phyloP scores from a whole-genome alignment of 768 basidiomycete species.

The Boletellus sp. region DNA sequence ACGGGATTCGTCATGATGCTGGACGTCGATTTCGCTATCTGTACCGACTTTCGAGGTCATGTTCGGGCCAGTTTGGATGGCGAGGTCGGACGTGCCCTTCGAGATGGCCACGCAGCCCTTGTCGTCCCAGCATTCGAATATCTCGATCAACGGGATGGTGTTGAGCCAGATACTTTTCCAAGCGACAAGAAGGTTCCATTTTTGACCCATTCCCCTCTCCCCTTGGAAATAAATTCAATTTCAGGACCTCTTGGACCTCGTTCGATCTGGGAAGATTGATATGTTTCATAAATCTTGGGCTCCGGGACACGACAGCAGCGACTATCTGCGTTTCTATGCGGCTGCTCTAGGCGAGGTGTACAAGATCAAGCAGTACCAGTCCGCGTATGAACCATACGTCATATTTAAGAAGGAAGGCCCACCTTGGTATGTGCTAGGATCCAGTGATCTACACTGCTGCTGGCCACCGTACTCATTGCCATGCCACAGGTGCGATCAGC shows the following conservation, averaged over 20 bases:
- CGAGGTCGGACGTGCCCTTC: slow-evolving; percentile 41
- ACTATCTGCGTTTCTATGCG: slow-evolving; percentile 66
- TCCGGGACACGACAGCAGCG: slow-evolving; percentile 77
- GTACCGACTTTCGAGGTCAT: slow-evolving; percentile 71
- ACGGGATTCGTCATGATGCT: slow-evolving; percentile 88
- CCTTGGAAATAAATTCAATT: not conserved
- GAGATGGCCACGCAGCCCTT: slow-evolving; percentile 61
- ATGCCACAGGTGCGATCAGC: slow-evolving; percentile 77
- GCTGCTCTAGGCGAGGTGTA: slow-evolving; percentile 67
- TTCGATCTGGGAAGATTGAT: slow-evolving; percentile 50
- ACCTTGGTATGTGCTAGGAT: slow-evolving; percentile 53
- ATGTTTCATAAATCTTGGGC: slow-evolving; percentile 81
- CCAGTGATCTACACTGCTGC: not conserved
- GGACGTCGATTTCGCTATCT: slow-evolving; percentile 83
- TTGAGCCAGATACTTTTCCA: slow-evolving; percentile 58
- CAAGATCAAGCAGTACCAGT: slow-evolving; percentile 70
- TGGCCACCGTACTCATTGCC: not conserved
- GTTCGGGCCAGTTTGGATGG: slow-evolving; percentile 41
- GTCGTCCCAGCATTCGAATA: slow-evolving; percentile 89
- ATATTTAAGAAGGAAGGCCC: slow-evolving; percentile 74
- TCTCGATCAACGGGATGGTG: slow-evolving; percentile 58
- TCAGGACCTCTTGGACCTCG: slow-evolving; percentile 57
- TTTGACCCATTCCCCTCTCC: not conserved
- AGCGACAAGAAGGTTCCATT: slow-evolving; percentile 55
- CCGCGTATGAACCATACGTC: slow-evolving; percentile 86